These are phyloP conservation scores for Cryptococcus sp. DNA, from an alignment of 1,284 basidiomycete genomes.

Conservation along the genomic window DNA sequence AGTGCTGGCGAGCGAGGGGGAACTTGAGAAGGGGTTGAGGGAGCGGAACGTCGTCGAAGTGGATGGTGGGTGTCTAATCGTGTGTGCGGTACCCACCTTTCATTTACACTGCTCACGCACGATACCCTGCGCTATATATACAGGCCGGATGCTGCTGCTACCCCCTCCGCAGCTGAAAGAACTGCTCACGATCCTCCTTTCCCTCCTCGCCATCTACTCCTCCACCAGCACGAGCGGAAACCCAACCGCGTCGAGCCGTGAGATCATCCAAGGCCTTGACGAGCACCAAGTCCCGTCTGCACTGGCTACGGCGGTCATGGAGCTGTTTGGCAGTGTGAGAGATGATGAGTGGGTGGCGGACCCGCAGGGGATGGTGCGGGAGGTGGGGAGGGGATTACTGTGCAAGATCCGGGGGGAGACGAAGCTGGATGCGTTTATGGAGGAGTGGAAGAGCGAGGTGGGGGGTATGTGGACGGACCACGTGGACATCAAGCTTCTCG, in stretches of 20 bases:
- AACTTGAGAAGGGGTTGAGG: constrained; percentile 39
- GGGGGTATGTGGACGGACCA: constrained; percentile 67
- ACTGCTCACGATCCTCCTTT: constrained; percentile 68
- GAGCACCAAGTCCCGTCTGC: constrained; percentile 64
- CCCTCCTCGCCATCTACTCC: constrained; percentile 54
- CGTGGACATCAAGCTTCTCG: constrained; percentile 62
- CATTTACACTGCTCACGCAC: not conserved
- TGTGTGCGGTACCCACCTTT: not conserved
- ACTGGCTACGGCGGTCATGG: constrained; percentile 66
- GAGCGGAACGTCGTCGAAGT: constrained; percentile 66
- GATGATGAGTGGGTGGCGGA: constrained; percentile 36
- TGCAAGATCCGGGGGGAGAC: constrained; percentile 54
- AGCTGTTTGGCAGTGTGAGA: constrained; percentile 64
- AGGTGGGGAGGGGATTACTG: constrained; percentile 60
- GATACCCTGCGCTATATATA: not conserved
- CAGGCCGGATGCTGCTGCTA: constrained; percentile 53
- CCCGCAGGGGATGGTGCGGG: constrained; percentile 29
- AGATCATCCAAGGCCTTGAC: constrained; percentile 60
- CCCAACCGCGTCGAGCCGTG: constrained; percentile 40
- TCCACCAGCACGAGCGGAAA: constrained; percentile 8
- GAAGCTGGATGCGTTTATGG: constrained; percentile 55
- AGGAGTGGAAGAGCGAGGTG: constrained; percentile 64
- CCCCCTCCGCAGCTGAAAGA: constrained; percentile 62
- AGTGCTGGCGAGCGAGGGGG: constrained; percentile 66
- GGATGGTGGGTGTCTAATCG: constrained; percentile 55